A percentile compares a stretch with the other conserved stretches of the same genome.
These are phyloP conservation scores for Penicillium samsonianum DNA, from an alignment of 495 filamentous ascomycete species.

Conservation along the genomic window DNA sequence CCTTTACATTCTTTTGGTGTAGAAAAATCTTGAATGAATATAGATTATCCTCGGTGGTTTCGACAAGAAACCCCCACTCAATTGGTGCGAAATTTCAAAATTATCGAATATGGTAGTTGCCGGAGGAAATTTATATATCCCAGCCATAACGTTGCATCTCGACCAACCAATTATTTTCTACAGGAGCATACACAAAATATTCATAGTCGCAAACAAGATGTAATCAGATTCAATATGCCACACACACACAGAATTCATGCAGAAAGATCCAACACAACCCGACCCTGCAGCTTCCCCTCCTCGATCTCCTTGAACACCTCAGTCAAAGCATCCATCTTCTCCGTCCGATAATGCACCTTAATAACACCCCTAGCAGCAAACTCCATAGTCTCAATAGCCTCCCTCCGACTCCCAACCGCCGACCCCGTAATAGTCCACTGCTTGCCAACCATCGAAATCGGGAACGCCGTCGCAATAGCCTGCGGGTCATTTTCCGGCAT, in stretches of 20 bases:
- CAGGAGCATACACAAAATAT: no score
- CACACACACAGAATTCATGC: not conserved
- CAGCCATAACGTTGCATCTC: no score
- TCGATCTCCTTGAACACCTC: conserved; percentile 62
- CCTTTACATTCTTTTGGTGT: not conserved
- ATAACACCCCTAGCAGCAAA: conserved; percentile 63
- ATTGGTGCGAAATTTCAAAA: not conserved
- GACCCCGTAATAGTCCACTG: conserved; percentile 59
- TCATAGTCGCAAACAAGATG: no score
- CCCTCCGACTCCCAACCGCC: conserved; percentile 63
- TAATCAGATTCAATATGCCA: no score
- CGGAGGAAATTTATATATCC: not conserved
- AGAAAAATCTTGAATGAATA: not conserved
- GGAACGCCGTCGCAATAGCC: conserved; percentile 58
- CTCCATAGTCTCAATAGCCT: conserved; percentile 67
- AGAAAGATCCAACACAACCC: conserved; percentile 62
- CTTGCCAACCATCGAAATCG: conserved; percentile 51
- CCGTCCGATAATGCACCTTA: conserved; percentile 57
- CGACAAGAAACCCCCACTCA: not conserved
- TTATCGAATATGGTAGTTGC: not conserved
- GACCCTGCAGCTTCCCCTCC: conserved; percentile 55
- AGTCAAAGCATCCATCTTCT: conserved; percentile 64
- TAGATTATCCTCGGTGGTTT: not conserved
- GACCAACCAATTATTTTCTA: no score
- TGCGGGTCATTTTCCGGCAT: conserved; percentile 62